Evolutionary conservation across 1,284 basidiomycete species (phyloP).

Genomic region (Ustilago lituana): DNA sequence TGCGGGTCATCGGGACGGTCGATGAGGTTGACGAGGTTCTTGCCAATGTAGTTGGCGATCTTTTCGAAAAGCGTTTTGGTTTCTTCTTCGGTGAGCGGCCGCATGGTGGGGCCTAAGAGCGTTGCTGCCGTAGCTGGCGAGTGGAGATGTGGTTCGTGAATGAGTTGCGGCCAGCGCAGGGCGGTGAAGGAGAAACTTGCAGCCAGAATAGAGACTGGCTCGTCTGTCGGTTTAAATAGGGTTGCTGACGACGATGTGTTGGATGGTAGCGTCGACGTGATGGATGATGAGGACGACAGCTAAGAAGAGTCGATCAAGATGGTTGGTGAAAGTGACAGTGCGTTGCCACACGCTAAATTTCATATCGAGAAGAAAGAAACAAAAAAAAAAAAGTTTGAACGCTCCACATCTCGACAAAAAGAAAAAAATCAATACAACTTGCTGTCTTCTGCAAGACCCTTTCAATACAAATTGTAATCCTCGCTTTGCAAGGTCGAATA

Average conservation of each 20-base stretch:
- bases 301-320: background rate
- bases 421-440: conserved; percentile 15
- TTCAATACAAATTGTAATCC: conserved; percentile 16
- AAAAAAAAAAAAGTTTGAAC: conserved; percentile 8
- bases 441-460: conserved; percentile 20
- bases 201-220: too few species aligned
- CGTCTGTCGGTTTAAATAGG: too few species aligned
- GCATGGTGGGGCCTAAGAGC: conserved; percentile 43
- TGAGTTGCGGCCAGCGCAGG: too few species aligned
- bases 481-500: background rate
- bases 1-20: conserved; percentile 63
- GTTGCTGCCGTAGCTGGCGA: background rate
- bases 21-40: conserved; percentile 79
- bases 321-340: conserved; percentile 2
- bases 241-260: too few species aligned
- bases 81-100: conserved; percentile 67
- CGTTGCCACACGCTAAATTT: conserved; percentile 5
- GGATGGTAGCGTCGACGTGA: background rate
- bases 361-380: background rate
- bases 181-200: too few species aligned
- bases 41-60: conserved; percentile 89
- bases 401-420: conserved; percentile 14
- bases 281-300: conserved; percentile 69
- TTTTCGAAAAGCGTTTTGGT: conserved; percentile 80
- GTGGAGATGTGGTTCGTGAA: background rate